Percentiles rank a stretch among this genome's conserved stretches.
Conservation (phyloP, 2,329 filamentous ascomycete genomes). For the Claviceps humidiphila region DNA sequence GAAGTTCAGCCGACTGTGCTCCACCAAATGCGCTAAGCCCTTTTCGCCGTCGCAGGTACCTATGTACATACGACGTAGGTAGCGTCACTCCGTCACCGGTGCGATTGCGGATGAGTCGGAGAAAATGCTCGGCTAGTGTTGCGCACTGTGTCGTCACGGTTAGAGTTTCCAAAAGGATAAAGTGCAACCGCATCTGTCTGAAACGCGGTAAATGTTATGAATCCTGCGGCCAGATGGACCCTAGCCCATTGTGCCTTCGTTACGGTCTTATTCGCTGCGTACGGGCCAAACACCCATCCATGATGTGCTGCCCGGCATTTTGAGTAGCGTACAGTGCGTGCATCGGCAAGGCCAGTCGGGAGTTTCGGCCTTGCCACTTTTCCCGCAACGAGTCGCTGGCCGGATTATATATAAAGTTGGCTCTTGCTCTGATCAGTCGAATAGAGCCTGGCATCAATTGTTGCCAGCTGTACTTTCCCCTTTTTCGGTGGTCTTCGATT, state of each 20-base stretch:
- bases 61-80: too few species aligned
- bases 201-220: neutral
- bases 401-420: neutral
- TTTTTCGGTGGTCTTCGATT: neutral
- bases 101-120: neutral
- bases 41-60: neutral
- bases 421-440: neutral
- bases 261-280: neutral
- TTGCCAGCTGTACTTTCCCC: neutral
- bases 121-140: neutral
- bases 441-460: neutral
- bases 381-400: too few species aligned
- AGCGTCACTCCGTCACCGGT: neutral
- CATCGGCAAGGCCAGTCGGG: neutral
- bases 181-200: neutral
- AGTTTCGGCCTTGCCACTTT: neutral
- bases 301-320: neutral
- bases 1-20: conserved; percentile 13
- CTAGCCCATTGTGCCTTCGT: neutral
- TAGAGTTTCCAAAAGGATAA: neutral
- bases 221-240: neutral
- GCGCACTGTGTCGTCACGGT: neutral
- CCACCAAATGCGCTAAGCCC: neutral
- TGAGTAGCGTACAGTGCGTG: neutral
- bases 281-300: neutral